These are phyloP conservation scores for Rostrohypoxylon terebratum DNA, from an alignment of 495 filamentous ascomycete species.

Conservation along the genomic window DNA sequence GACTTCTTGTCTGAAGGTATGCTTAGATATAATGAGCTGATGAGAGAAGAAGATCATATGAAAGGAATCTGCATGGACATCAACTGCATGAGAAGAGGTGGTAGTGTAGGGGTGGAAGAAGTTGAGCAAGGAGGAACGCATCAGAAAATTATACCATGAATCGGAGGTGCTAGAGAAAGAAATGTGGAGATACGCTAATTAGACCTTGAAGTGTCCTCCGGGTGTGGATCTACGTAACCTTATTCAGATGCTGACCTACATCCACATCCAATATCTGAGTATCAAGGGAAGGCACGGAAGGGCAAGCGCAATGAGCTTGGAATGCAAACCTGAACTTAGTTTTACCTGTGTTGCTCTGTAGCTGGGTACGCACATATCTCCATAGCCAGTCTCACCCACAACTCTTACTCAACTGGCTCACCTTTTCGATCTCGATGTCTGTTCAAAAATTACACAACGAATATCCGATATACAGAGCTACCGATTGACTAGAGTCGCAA, in stretches of 20 bases:
- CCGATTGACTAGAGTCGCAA: neutral
- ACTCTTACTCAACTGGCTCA: conserved; percentile 25
- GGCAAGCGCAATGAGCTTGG: conserved; percentile 18
- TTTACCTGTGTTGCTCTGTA: neutral
- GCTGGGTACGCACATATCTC: conserved; percentile 5
- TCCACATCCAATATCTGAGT: neutral
- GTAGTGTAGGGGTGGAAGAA: conserved; percentile 27
- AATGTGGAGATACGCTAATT: conserved; percentile 26
- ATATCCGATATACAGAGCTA: neutral
- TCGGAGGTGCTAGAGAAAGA: conserved; percentile 31
- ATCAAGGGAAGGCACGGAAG: neutral
- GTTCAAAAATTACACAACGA: neutral
- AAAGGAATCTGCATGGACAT: conserved; percentile 27
- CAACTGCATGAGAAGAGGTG: conserved; percentile 26
- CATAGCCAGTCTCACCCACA: conserved; percentile 23
- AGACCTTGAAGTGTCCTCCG: conserved; percentile 13
- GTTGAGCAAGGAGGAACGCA: conserved; percentile 34
- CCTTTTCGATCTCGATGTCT: conserved; percentile 4
- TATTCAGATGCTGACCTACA: conserved; percentile 21
- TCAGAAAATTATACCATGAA: conserved; percentile 47
- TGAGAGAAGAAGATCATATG: conserved; percentile 8
- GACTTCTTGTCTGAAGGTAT: conserved; percentile 22
- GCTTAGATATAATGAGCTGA: conserved; percentile 30
- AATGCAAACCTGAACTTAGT: conserved; percentile 3
- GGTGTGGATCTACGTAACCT: conserved; percentile 40